Percentiles rank a stretch among this genome's conserved stretches.
phyloP scores from a whole-genome alignment of 2,329 filamentous ascomycete species.

The Colletotrichum sidae region DNA sequence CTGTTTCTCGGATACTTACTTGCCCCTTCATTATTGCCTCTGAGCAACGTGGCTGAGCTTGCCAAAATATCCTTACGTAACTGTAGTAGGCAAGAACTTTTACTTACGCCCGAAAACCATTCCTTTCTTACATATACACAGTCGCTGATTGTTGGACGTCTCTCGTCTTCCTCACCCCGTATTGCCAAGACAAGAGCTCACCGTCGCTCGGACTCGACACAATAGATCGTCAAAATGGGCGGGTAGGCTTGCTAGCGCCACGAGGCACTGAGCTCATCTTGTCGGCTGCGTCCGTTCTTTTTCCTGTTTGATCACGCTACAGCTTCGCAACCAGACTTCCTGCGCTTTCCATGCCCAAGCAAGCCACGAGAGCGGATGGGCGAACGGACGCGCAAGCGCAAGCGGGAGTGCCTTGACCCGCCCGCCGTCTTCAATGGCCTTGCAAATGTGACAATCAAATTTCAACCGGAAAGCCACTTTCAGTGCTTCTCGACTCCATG shows the following conservation, averaged over 20 bases:
- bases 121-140: not conserved
- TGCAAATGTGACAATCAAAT: no score
- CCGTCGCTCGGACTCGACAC: conserved; percentile 28
- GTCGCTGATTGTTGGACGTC: no score
- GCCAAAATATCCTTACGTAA: no score
- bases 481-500: no score
- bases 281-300: conserved; percentile 21
- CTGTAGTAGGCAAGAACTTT: not conserved
- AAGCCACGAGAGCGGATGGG: conserved; percentile 7
- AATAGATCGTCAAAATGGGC: not conserved
- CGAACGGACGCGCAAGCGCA: conserved; percentile 11
- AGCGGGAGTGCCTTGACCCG: conserved; percentile 12
- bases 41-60: no score
- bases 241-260: conserved; percentile 13
- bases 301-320: not conserved
- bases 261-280: conserved; percentile 28
- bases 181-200: conserved; percentile 22
- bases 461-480: no score
- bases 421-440: not conserved
- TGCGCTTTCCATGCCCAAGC: not conserved
- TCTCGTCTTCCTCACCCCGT: not conserved
- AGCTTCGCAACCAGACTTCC: no score
- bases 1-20: conserved; percentile 29
- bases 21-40: conserved; percentile 6
- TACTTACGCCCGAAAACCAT: not conserved